Evolutionary conservation across 306 rosid genomes (phyloP).

Genomic region (Cicer yamashitae): DNA sequence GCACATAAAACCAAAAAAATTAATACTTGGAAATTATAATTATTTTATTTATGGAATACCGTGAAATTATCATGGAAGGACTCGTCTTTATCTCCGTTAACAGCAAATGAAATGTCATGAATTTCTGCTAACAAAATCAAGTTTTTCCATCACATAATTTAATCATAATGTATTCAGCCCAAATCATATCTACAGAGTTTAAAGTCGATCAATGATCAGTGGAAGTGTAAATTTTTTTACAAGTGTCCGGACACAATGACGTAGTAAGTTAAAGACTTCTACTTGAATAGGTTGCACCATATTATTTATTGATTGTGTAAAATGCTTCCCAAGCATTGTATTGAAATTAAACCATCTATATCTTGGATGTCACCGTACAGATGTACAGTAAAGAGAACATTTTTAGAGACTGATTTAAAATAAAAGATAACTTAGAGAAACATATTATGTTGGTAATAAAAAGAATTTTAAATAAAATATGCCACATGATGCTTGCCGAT

Average conservation of each 20-base stretch:
- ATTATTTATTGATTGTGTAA: conserved; percentile 19
- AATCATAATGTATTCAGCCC: background rate
- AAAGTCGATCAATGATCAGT: conserved; percentile 6
- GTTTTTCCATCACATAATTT: conserved; percentile 37
- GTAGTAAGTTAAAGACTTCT: background rate
- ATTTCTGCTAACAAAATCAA: conserved; percentile 53
- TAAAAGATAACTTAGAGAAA: conserved; percentile 13
- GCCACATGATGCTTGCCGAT: conserved; percentile 14
- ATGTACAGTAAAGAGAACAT: background rate
- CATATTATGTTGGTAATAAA: background rate
- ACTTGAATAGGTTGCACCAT: conserved; percentile 28
- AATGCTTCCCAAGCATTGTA: background rate
- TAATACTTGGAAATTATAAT: conserved; percentile 6
- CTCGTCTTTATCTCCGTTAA: conserved; percentile 54
- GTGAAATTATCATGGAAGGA: conserved; percentile 63
- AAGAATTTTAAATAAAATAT: conserved; percentile 27
- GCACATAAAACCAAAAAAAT: background rate
- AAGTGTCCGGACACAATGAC: conserved; percentile 8
- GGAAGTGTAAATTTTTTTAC: background rate
- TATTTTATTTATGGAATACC: conserved; percentile 52
- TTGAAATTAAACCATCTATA: conserved; percentile 17
- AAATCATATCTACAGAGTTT: conserved; percentile 32
- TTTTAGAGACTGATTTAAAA: conserved; percentile 1
- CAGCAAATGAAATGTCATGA: conserved; percentile 48
- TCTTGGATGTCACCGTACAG: conserved; percentile 2